Percentiles rank a stretch among this genome's conserved stretches.
phyloP scores from a whole-genome alignment of 768 basidiomycete genomes.

The Tricholoma hemisulphureum region DNA sequence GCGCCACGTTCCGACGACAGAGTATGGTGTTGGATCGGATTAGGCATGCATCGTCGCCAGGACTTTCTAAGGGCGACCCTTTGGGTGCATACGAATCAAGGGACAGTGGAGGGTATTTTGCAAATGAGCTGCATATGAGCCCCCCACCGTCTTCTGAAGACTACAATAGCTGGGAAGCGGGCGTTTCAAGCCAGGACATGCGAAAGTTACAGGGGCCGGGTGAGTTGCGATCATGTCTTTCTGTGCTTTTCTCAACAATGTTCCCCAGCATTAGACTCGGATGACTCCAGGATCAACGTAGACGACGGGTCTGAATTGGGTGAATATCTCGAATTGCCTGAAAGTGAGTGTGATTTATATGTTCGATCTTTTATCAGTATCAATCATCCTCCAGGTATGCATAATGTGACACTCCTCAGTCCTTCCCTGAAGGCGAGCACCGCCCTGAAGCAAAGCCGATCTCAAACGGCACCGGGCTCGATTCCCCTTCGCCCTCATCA shows the following conservation, averaged over 20 bases:
- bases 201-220: slow-evolving; percentile 15
- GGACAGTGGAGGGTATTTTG: background rate
- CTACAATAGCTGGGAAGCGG: slow-evolving; percentile 29
- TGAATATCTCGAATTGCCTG: background rate
- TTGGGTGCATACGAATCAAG: background rate
- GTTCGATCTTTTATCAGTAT: background rate
- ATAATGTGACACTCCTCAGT: background rate
- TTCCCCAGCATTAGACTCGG: slow-evolving; percentile 4
- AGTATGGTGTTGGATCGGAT: slow-evolving; percentile 7
- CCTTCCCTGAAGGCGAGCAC: background rate
- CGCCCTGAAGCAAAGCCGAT: background rate
- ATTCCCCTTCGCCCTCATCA: slow-evolving; percentile 8
- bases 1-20: background rate
- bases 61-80: background rate
- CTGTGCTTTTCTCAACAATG: background rate
- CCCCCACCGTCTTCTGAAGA: slow-evolving; percentile 8
- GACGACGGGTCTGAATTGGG: background rate
- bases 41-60: background rate
- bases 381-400: background rate
- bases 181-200: slow-evolving; percentile 21
- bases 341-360: slow-evolving; percentile 4
- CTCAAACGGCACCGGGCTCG: slow-evolving; percentile 4
- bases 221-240: background rate
- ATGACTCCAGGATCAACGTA: slow-evolving; percentile 8
- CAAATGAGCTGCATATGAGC: background rate